These are phyloP conservation scores for Dioscorea dumetorum DNA, from an alignment of 106 monocot genomes.

Conservation along the genomic window DNA sequence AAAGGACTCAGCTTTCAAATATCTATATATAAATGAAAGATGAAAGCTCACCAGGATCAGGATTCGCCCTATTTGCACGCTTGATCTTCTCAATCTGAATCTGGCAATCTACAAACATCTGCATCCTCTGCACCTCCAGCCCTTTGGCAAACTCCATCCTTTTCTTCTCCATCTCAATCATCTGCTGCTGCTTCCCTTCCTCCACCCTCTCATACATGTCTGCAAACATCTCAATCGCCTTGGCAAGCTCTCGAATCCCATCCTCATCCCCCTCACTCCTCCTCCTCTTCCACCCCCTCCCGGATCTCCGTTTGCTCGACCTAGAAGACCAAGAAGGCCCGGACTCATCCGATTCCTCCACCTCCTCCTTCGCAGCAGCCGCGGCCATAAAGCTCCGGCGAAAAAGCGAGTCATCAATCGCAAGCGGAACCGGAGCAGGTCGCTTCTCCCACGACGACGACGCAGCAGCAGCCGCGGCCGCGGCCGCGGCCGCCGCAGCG, in stretches of 20 bases:
- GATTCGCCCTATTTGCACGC: background rate
- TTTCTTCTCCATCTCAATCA: conserved; percentile 21
- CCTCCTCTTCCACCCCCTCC: background rate
- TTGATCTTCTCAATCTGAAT: conserved; percentile 9
- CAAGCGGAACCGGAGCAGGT: background rate
- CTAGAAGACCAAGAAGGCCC: no score
- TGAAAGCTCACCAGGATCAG: conserved; percentile 2
- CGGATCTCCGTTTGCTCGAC: background rate
- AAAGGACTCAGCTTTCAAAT: no score
- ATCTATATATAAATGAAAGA: background rate
- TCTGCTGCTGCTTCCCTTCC: conserved; percentile 17
- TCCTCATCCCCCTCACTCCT: background rate
- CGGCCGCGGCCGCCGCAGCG: background rate
- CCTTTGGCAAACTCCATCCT: conserved; percentile 18
- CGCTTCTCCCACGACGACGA: background rate
- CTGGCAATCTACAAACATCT: conserved; percentile 17
- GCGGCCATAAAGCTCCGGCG: no score
- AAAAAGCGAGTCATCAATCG: no score
- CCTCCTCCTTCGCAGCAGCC: no score
- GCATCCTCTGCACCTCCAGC: conserved; percentile 19
- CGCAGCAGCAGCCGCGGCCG: conserved; percentile 8
- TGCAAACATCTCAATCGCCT: conserved; percentile 8
- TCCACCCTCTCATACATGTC: conserved; percentile 18
- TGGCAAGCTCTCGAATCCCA: conserved; percentile 11
- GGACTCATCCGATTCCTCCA: no score